Evolutionary conservation across 345 rosid species (phyloP).

Genomic region (Mercurialis annua): DNA sequence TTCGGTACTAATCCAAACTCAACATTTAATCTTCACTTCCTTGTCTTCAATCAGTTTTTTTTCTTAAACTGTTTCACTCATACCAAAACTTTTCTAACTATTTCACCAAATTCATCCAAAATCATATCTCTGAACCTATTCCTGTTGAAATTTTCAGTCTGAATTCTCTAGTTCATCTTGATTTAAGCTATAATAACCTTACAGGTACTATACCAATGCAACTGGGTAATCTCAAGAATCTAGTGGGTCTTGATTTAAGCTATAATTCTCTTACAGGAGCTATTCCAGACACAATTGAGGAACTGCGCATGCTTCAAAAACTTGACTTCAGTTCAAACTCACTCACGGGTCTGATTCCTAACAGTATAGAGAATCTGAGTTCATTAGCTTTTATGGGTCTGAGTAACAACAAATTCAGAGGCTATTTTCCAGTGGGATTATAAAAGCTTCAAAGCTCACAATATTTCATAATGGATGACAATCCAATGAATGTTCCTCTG

Average conservation of each 20-base stretch:
- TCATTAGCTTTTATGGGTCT: constrained; percentile 64
- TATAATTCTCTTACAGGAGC: constrained; percentile 55
- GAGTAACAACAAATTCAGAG: constrained; percentile 63
- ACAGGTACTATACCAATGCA: constrained; percentile 56
- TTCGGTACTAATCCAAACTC: constrained; percentile 73
- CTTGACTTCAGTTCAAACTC: constrained; percentile 82
- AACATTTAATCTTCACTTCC: constrained; percentile 70
- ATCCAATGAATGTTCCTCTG: constrained; percentile 60
- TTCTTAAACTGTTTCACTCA: constrained; percentile 74
- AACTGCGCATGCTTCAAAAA: constrained; percentile 68
- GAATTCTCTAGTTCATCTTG: constrained; percentile 57
- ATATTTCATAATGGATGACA: constrained; percentile 83
- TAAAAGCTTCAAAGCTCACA: constrained; percentile 57
- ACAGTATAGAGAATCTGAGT: constrained; percentile 47
- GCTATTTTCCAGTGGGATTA: constrained; percentile 56
- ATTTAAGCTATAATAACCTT: constrained; percentile 71
- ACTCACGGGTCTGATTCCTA: constrained; percentile 56
- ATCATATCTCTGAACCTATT: constrained; percentile 56
- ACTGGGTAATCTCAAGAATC: constrained; percentile 56
- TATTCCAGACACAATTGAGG: constrained; percentile 59
- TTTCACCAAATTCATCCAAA: constrained; percentile 57
- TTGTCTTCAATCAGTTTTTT: constrained; percentile 59
- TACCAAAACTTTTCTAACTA: constrained; percentile 47
- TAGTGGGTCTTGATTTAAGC: constrained; percentile 75
- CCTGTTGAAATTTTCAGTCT: constrained; percentile 44